phyloP scores from a whole-genome alignment of 345 rosid species.

The Brassica carinata region DNA sequence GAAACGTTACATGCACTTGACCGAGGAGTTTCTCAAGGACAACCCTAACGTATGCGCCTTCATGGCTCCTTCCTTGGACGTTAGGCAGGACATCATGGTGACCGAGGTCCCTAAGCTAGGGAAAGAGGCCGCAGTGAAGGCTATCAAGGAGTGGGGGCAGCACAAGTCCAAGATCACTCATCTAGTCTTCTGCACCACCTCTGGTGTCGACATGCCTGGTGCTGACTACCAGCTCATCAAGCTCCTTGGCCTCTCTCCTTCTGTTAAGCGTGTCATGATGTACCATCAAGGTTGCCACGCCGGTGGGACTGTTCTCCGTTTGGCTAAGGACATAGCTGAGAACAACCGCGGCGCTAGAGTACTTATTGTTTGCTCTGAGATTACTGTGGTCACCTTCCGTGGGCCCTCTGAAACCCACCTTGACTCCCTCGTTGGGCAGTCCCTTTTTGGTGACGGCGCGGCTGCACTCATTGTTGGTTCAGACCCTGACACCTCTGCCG shows the following conservation, averaged over 20 bases:
- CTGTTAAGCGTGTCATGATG: constrained; percentile 76
- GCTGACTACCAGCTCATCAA: constrained; percentile 90
- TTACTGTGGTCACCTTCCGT: constrained; percentile 73
- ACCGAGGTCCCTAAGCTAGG: constrained; percentile 77
- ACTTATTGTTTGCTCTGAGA: constrained; percentile 74
- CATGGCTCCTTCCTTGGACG: constrained; percentile 71
- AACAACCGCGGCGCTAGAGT: constrained; percentile 78
- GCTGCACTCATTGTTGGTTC: constrained; percentile 71
- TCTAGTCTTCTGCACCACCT: constrained; percentile 75
- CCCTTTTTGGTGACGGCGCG: constrained; percentile 70
- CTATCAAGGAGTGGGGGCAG: constrained; percentile 84
- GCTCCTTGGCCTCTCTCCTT: constrained; percentile 73
- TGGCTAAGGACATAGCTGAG: constrained; percentile 80
- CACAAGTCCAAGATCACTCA: constrained; percentile 82
- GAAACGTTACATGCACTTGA: constrained; percentile 68
- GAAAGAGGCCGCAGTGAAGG: constrained; percentile 70
- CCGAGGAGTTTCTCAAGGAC: constrained; percentile 66
- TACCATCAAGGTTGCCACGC: constrained; percentile 74
- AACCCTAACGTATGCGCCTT: constrained; percentile 58
- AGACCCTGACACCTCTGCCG: constrained; percentile 39
- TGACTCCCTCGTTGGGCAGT: constrained; percentile 69
- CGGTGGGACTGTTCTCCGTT: constrained; percentile 81
- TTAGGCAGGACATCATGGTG: constrained; percentile 71
- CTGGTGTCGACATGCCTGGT: constrained; percentile 92
- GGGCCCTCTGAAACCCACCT: constrained; percentile 69